Conservation (phyloP, 2,329 filamentous ascomycete genomes). For the Stemphylium lycopersici region DNA sequence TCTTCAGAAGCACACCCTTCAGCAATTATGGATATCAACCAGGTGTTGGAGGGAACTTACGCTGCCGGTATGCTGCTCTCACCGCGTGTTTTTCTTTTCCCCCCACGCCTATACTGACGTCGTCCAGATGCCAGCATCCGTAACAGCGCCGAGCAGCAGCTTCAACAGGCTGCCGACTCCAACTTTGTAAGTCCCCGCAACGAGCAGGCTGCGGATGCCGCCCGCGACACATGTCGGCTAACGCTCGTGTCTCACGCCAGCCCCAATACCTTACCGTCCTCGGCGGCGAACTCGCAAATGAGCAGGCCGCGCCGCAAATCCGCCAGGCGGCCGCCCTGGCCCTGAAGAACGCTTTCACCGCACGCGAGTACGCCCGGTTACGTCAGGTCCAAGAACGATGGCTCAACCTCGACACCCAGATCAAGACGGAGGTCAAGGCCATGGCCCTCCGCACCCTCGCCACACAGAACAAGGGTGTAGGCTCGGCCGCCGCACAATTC, state of each 20-base stretch:
- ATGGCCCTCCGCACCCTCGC: slow-evolving; percentile 86
- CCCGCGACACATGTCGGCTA: slow-evolving; percentile 36
- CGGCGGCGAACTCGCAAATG: slow-evolving; percentile 92
- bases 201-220: slow-evolving; percentile 25
- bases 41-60: slow-evolving; percentile 96
- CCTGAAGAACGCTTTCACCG: slow-evolving; percentile 97
- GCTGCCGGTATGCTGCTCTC: slow-evolving; percentile 74
- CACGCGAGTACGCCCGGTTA: slow-evolving; percentile 85
- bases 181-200: slow-evolving; percentile 78
- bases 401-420: slow-evolving; percentile 79
- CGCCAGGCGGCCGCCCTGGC: slow-evolving; percentile 94
- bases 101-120: slow-evolving; percentile 44
- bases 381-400: slow-evolving; percentile 93
- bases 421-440: slow-evolving; percentile 87
- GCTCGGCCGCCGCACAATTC: slow-evolving; percentile 90
- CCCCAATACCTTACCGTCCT: slow-evolving; percentile 83
- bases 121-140: slow-evolving; percentile 84
- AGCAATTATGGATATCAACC: slow-evolving; percentile 90
- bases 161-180: slow-evolving; percentile 86
- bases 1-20: slow-evolving; percentile 36
- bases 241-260: slow-evolving; percentile 56
- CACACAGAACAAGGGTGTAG: slow-evolving; percentile 80
- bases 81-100: slow-evolving; percentile 14
- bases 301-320: slow-evolving; percentile 79
- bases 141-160: slow-evolving; percentile 91